Conservation (phyloP, 768 basidiomycete genomes). For the Terana coerulea region DNA sequence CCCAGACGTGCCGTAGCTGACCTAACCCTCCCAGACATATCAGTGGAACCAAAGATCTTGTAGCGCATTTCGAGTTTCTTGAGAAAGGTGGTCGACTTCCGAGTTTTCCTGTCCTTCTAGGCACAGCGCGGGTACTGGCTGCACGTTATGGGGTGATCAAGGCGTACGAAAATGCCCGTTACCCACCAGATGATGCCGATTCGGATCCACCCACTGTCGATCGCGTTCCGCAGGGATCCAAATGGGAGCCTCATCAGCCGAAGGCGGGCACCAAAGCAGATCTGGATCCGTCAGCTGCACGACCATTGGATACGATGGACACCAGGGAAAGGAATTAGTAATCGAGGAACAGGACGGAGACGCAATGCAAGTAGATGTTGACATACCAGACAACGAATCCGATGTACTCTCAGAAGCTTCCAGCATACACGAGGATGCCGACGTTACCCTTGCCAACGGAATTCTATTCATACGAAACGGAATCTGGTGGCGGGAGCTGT, state of each 20-base stretch:
- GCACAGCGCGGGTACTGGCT: not conserved
- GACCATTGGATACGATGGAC: no score
- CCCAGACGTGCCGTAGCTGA: not conserved
- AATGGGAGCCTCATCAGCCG: no score
- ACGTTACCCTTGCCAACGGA: not conserved
- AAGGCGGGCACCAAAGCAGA: no score
- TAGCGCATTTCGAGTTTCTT: not conserved
- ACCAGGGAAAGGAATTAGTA: no score
- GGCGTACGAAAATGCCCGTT: not conserved
- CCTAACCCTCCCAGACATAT: not conserved
- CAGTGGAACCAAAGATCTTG: conserved; percentile 1
- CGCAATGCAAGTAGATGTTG: no score
- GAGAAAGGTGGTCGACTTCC: not conserved
- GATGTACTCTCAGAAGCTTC: no score
- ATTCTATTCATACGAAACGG: conserved; percentile 1
- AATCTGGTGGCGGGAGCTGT: conserved; percentile 5
- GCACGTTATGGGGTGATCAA: not conserved
- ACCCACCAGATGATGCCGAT: not conserved
- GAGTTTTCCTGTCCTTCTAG: not conserved
- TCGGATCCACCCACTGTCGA: not conserved
- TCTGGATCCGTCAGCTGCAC: no score
- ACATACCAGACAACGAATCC: no score
- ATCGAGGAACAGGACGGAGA: no score
- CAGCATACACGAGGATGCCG: not conserved
- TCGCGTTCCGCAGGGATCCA: no score